Conservation (phyloP, 1,284 basidiomycete genomes). For the Omphalotus olearius region DNA sequence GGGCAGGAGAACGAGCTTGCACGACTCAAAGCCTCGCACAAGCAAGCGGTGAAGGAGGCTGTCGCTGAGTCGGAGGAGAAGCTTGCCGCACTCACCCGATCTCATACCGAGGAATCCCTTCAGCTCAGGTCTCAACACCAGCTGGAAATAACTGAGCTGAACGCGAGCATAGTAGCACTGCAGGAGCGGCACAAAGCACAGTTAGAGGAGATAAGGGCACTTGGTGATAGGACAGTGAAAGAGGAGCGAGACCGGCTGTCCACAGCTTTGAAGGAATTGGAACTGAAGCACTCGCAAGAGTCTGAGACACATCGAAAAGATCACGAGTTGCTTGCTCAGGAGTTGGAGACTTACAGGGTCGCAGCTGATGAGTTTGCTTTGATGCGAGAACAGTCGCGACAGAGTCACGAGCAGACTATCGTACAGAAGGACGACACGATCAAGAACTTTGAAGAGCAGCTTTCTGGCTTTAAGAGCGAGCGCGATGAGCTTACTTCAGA, state of each 20-base stretch:
- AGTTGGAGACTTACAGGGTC: constrained; percentile 60
- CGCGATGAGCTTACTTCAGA: constrained; percentile 51
- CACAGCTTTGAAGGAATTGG: constrained; percentile 27
- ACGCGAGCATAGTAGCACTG: constrained; percentile 36
- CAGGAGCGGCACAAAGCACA: constrained; percentile 42
- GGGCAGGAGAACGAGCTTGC: constrained; percentile 50
- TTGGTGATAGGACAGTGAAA: constrained; percentile 32
- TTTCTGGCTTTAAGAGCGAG: constrained; percentile 43
- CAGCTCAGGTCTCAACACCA: constrained; percentile 44
- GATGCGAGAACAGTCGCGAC: constrained; percentile 46
- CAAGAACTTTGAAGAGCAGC: constrained; percentile 42
- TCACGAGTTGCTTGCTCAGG: constrained; percentile 51
- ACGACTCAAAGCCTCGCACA: constrained; percentile 43
- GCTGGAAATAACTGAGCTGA: constrained; percentile 37
- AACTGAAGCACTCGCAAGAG: constrained; percentile 35
- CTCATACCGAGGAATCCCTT: constrained; percentile 36
- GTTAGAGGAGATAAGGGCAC: constrained; percentile 35
- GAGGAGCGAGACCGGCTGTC: constrained; percentile 39
- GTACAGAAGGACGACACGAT: constrained; percentile 47
- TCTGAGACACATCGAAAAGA: constrained; percentile 43
- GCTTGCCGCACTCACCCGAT: constrained; percentile 21
- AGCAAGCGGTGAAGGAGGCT: constrained; percentile 28
- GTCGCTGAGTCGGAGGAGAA: constrained; percentile 22
- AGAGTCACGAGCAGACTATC: constrained; percentile 46
- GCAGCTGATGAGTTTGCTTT: constrained; percentile 51